These are phyloP conservation scores for Cadophora gregata DNA, from an alignment of 2,329 filamentous ascomycete species.

Conservation along the genomic window DNA sequence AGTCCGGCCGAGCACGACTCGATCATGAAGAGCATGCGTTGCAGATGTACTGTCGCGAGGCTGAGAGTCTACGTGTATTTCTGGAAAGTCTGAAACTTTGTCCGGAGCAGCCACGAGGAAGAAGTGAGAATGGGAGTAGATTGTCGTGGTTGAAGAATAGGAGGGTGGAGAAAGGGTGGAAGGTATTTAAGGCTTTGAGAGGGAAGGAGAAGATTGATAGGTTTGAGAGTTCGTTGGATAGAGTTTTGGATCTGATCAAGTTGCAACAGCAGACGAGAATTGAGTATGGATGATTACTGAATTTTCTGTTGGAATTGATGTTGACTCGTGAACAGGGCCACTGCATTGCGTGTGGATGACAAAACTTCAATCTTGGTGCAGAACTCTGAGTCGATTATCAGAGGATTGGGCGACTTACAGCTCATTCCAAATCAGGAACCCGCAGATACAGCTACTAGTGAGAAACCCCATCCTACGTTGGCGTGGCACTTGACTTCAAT, in stretches of 20 bases:
- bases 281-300: not conserved
- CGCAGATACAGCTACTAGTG: not conserved
- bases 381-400: not conserved
- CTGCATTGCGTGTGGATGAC: not conserved
- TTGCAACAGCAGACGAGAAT: not conserved
- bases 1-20: not conserved
- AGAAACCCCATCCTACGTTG: not conserved
- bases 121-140: not conserved
- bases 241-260: not conserved
- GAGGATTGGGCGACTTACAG: not conserved
- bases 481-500: too few relatives aligned
- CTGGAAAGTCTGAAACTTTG: not conserved
- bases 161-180: not conserved
- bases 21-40: not conserved
- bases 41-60: not conserved
- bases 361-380: not conserved
- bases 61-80: not conserved
- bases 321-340: not conserved
- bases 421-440: not conserved
- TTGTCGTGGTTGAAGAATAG: not conserved
- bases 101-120: not conserved
- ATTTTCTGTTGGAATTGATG: not conserved
- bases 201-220: not conserved
- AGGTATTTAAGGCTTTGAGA: not conserved
- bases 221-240: not conserved